Conservation (phyloP, 228 moss, liverwort and hornwort genomes). For the Sphagnum magellanicum region DNA sequence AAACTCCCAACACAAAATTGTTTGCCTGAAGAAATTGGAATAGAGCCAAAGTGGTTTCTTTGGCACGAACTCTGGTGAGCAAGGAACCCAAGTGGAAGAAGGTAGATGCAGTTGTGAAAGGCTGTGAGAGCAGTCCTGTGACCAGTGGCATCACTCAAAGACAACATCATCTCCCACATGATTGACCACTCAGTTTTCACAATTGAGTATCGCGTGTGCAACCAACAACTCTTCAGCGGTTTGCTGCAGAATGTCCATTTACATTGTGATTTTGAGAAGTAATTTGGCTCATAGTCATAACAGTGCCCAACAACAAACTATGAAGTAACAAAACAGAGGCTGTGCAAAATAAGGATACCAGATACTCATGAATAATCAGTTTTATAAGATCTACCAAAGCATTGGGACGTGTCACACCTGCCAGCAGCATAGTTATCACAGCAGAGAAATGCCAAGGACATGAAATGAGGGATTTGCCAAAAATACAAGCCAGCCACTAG, state of each 20-base stretch:
- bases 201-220: background rate
- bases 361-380: too few species aligned
- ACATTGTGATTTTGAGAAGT: too few species aligned
- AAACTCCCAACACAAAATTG: too few species aligned
- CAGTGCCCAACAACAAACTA: too few species aligned
- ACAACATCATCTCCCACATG: conserved; percentile 37
- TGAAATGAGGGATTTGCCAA: conserved; percentile 97
- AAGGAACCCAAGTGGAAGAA: conserved; percentile 72
- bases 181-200: too few species aligned
- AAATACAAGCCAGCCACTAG: conserved; percentile 69
- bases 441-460: conserved; percentile 81
- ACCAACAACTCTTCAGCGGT: background rate
- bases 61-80: conserved; percentile 45
- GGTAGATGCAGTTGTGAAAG: conserved; percentile 71
- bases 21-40: too few species aligned
- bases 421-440: conserved; percentile 74
- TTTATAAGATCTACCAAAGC: too few species aligned
- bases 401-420: conserved; percentile 13
- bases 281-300: too few species aligned
- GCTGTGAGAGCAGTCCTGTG: conserved; percentile 70
- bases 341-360: too few species aligned
- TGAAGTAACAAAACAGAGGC: too few species aligned
- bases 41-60: too few species aligned
- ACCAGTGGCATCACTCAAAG: conserved; percentile 60
- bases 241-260: background rate